Base-by-base conservation (phyloP, 305 asterid species). In the Fraxinus angustifolia region DNA sequence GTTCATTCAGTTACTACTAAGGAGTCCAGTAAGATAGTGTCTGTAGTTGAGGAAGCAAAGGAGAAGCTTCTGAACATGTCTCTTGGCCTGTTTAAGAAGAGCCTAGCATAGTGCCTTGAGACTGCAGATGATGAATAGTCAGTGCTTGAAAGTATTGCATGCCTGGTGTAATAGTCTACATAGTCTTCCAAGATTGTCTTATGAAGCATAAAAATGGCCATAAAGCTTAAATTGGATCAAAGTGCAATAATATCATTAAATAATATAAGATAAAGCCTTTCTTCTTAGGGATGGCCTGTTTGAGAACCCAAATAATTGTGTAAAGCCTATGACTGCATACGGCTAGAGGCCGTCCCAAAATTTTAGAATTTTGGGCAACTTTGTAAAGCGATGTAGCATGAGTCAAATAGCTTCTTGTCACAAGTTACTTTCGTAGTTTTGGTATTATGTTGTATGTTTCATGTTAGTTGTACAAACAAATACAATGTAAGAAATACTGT, bases 111-210 rank as follows among this genome's bases (percentile, higher is more conserved):
- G 91, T 93, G 95, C 90, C 91, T 95, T 45, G 90, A 91, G 30
- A 88, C 90, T 19, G 91, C 92, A 2, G 96, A 93, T 56, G 97
- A 95, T 1, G 98, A 93, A 75, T 96, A 98, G 99, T 91, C 99
- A 4, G 99, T 98, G 0, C 94, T 96, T 0, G 98, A 93, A 85
- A 98, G 98, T 10, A 81, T 96, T 34, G 7, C 36, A 34, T 28
- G 88, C 97, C 5, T 87, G 99, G 84, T 97, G 91, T 14, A 96
- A 96, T 79, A 93, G 98, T 82, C 90, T 96, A 75, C 91, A 94
- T 26, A 96, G 97, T 81, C 85, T 93, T n/a, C 99, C 98, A 0
- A 86, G 99, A 87, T 91, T 93, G 87, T 83, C 91, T 80, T 91
- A 60, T 92, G 89, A 94, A 68, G 73, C 56, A 72, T 71, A 58